Evolutionary conservation across 2,329 filamentous ascomycete species (phyloP).

Genomic region (Fusarium bulbicola): DNA sequence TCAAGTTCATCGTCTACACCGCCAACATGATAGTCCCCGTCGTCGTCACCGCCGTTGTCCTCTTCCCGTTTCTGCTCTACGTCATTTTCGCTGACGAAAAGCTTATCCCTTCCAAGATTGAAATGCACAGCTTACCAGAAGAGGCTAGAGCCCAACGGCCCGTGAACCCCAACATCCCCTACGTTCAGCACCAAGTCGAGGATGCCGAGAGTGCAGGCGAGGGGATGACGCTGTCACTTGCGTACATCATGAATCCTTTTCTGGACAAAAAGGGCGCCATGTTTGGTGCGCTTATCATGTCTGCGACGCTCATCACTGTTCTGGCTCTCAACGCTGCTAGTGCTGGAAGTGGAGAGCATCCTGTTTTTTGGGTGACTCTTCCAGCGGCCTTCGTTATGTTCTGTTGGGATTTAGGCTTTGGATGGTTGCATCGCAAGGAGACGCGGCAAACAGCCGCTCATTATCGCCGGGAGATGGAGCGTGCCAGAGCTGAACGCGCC

Average conservation of each 20-base stretch:
- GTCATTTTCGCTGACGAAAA: conserved; percentile 71
- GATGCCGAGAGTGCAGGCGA: conserved; percentile 59
- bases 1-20: conserved; percentile 78
- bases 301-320: conserved; percentile 71
- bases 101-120: conserved; percentile 72
- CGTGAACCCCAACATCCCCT: conserved; percentile 77
- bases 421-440: conserved; percentile 70
- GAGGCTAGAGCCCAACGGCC: conserved; percentile 63
- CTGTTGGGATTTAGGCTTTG: conserved; percentile 70
- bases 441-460: conserved; percentile 69
- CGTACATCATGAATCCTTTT: conserved; percentile 80
- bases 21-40: conserved; percentile 82
- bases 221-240: conserved; percentile 66
- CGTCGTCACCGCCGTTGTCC: conserved; percentile 70
- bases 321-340: conserved; percentile 72
- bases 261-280: conserved; percentile 72
- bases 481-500: conserved; percentile 22
- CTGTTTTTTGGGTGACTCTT: conserved; percentile 74
- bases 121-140: conserved; percentile 73
- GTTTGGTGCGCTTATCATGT: conserved; percentile 73
- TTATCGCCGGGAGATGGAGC: conserved; percentile 52
- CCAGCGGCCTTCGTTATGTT: conserved; percentile 76
- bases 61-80: conserved; percentile 76
- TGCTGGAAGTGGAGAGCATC: conserved; percentile 58
- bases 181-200: conserved; percentile 64